Percentiles rank a stretch among this genome's conserved stretches.
Conservation (phyloP, 2,329 filamentous ascomycete species). For the Monosporascus cannonballus region DNA sequence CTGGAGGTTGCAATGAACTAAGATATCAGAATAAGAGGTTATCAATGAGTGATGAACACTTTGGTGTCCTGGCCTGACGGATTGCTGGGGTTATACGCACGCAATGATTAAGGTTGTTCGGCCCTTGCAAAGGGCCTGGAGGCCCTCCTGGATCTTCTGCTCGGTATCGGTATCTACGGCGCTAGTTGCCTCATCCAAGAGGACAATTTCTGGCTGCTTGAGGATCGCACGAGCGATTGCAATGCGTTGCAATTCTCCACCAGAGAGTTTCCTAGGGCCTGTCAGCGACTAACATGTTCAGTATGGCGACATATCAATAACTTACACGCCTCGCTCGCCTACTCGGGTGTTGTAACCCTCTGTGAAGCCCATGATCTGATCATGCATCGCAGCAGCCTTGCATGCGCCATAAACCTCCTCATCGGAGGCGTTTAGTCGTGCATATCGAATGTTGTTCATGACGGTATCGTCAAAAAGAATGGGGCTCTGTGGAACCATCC, state of each 20-base stretch:
- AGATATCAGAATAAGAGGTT: not conserved
- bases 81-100: slow-evolving; percentile 18
- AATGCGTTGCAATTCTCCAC: slow-evolving; percentile 60
- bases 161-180: slow-evolving; percentile 68
- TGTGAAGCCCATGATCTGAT: slow-evolving; percentile 46
- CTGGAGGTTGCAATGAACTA: not conserved
- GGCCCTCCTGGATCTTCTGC: slow-evolving; percentile 58
- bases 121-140: slow-evolving; percentile 50
- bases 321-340: slow-evolving; percentile 44
- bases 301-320: not conserved
- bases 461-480: slow-evolving; percentile 48
- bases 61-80: not conserved
- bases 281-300: slow-evolving; percentile 7
- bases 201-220: slow-evolving; percentile 67
- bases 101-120: slow-evolving; percentile 64
- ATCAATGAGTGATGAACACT: not conserved
- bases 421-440: slow-evolving; percentile 40
- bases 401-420: slow-evolving; percentile 46
- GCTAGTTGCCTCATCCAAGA: slow-evolving; percentile 75
- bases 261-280: slow-evolving; percentile 50
- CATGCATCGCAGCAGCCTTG: slow-evolving; percentile 47
- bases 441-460: slow-evolving; percentile 50
- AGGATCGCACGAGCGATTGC: slow-evolving; percentile 67
- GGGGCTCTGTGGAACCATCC: slow-evolving; percentile 39
- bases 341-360: slow-evolving; percentile 49